These are phyloP conservation scores for Chamaecrista fasciculata DNA, from an alignment of 306 rosid species.

Conservation along the genomic window DNA sequence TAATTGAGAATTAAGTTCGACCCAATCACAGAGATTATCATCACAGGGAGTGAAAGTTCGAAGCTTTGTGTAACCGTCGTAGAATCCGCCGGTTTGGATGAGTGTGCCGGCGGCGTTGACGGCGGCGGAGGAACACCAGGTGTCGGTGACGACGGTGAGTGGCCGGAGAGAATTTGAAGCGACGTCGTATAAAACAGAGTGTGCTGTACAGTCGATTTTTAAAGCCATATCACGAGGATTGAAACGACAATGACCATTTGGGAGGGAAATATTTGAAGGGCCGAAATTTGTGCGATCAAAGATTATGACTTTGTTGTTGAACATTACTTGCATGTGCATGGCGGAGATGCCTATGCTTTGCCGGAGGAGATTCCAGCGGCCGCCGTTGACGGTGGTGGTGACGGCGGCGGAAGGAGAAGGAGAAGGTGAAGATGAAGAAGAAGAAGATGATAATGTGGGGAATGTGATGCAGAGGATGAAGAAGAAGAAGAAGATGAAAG, in stretches of 20 bases:
- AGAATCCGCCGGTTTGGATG: conserved; percentile 74
- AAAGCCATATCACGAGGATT: conserved; percentile 31
- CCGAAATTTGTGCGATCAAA: conserved; percentile 81
- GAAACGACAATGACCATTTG: conserved; percentile 30
- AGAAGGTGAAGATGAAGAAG: background rate
- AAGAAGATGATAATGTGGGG: conserved; percentile 14
- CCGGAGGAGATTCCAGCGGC: conserved; percentile 58
- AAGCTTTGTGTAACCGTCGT: conserved; percentile 49
- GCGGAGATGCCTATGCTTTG: conserved; percentile 72
- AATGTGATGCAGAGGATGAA: background rate
- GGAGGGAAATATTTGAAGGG: conserved; percentile 67
- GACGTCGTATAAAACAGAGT: conserved; percentile 65
- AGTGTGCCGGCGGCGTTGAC: conserved; percentile 48
- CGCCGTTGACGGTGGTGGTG: conserved; percentile 18
- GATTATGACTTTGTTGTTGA: conserved; percentile 58
- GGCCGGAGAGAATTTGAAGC: conserved; percentile 50
- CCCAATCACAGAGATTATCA: conserved; percentile 55
- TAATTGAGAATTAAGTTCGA: too few species aligned
- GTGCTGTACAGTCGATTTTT: conserved; percentile 75
- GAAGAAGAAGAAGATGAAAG: conserved; percentile 29
- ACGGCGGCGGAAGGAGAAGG: background rate
- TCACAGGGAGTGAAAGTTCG: conserved; percentile 47
- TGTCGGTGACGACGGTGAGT: conserved; percentile 52
- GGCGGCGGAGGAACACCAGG: conserved; percentile 85
- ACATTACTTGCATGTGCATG: conserved; percentile 90